Percentiles rank a stretch among this genome's conserved stretches.
These are phyloP conservation scores for Fusarium succisae DNA, from an alignment of 2,329 filamentous ascomycete species.

Conservation along the genomic window DNA sequence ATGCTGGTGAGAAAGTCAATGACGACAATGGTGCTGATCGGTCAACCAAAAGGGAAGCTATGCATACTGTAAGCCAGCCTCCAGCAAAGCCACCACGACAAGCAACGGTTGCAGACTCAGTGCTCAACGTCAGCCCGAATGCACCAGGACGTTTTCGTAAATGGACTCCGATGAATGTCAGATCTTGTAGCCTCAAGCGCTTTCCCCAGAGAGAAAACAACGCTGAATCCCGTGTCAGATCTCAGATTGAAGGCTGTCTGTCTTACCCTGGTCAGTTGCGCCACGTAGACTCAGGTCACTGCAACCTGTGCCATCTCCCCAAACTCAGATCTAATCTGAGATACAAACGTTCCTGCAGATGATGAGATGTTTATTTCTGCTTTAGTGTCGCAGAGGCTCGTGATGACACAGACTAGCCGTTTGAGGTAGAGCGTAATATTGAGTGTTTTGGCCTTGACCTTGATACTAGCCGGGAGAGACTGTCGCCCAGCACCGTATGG, in stretches of 20 bases:
- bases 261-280: neutral
- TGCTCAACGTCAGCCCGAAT: neutral
- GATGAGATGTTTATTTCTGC: neutral
- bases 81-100: neutral
- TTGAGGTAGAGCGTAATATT: neutral
- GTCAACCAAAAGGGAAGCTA: neutral
- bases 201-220: neutral
- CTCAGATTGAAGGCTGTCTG: neutral
- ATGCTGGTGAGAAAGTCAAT: neutral
- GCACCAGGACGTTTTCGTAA: neutral
- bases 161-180: neutral
- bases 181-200: no score
- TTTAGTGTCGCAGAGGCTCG: neutral
- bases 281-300: neutral
- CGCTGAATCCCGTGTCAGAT: neutral
- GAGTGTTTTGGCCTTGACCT: neutral
- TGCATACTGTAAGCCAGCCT: neutral
- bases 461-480: neutral
- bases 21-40: neutral
- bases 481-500: neutral
- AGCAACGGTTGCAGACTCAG: neutral
- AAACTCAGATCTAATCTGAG: neutral
- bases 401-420: accelerated
- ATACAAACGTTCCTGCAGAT: neutral
- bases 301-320: neutral